Percentiles rank a stretch among this genome's conserved stretches.
Conservation (phyloP, 805 yeast species). For the Isabelozyma heimii region DNA sequence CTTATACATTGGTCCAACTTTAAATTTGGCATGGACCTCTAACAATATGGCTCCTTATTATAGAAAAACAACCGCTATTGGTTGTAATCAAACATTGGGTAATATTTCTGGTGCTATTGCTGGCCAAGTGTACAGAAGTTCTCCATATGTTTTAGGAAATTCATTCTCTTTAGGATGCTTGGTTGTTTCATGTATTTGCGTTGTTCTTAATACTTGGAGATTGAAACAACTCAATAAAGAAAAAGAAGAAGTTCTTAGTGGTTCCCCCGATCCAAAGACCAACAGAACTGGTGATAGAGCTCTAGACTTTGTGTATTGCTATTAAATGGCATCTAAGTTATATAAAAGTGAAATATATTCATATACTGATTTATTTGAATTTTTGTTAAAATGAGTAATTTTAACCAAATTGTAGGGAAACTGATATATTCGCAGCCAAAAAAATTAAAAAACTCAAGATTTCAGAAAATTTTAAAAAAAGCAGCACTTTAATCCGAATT, state of each 20-base stretch:
- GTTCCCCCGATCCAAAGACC: conserved; percentile 12
- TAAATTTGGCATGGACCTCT: conserved; percentile 44
- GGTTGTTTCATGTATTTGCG: conserved; percentile 14
- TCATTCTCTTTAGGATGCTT: conserved; percentile 37
- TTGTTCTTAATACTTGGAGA: conserved; percentile 11
- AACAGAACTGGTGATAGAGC: conserved; percentile 18
- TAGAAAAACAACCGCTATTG: conserved; percentile 42
- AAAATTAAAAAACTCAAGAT: no score
- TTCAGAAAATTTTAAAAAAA: no score
- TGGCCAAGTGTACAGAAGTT: conserved; percentile 39
- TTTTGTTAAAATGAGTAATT: no score
- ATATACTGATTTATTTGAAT: no score
- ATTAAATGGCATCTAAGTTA: background rate
- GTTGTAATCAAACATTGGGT: conserved; percentile 42
- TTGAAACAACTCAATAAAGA: conserved; percentile 5
- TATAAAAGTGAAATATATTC: no score
- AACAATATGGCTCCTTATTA: conserved; percentile 41
- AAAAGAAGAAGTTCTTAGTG: conserved; percentile 12
- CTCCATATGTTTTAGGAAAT: conserved; percentile 41
- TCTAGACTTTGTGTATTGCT: conserved; percentile 17
- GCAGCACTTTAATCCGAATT: no score
- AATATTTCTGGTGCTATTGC: conserved; percentile 45
- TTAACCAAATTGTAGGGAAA: no score
- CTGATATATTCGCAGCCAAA: no score
- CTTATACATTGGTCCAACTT: conserved; percentile 34